Evolutionary conservation across 306 rosid species (phyloP).

Genomic region (Adenanthera pavonina): DNA sequence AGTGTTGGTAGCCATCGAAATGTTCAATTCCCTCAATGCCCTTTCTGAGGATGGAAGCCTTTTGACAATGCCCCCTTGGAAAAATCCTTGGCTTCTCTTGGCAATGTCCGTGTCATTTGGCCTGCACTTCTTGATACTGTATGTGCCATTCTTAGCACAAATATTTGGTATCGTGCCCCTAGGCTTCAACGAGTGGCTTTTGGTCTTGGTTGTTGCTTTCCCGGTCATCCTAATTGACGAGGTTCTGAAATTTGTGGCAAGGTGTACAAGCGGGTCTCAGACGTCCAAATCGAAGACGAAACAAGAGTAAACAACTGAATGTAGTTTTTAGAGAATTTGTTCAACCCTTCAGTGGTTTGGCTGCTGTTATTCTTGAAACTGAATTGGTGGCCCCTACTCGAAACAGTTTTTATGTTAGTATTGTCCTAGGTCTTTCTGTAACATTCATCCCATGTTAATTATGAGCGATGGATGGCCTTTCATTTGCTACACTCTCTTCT

Average conservation of each 20-base stretch:
- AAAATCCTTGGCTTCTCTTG: conserved; percentile 92
- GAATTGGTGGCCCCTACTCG: conserved; percentile 37
- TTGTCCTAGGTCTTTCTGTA: conserved; percentile 46
- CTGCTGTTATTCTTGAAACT: conserved; percentile 38
- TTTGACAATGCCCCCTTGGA: conserved; percentile 95
- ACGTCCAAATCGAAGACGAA: conserved; percentile 58
- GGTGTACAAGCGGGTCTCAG: conserved; percentile 46
- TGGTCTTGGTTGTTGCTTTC: conserved; percentile 60
- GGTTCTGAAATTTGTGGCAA: conserved; percentile 63
- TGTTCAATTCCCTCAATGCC: conserved; percentile 95
- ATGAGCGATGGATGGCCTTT: conserved; percentile 47
- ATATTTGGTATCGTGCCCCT: conserved; percentile 88
- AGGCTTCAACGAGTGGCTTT: conserved; percentile 63
- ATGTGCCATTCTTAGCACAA: conserved; percentile 86
- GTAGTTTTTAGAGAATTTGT: conserved; percentile 39
- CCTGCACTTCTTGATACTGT: conserved; percentile 83
- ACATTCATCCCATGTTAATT: conserved; percentile 49
- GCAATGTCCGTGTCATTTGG: conserved; percentile 94
- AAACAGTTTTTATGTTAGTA: conserved; percentile 41
- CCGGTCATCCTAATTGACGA: conserved; percentile 68
- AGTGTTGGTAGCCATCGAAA: conserved; percentile 93
- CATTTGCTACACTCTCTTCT: conserved; percentile 39
- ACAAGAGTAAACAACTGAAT: conserved; percentile 55
- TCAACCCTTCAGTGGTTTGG: conserved; percentile 37
- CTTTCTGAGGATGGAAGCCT: conserved; percentile 92